These are phyloP conservation scores for Colletotrichum liaoningense DNA, from an alignment of 2,329 filamentous ascomycete genomes.

Conservation along the genomic window DNA sequence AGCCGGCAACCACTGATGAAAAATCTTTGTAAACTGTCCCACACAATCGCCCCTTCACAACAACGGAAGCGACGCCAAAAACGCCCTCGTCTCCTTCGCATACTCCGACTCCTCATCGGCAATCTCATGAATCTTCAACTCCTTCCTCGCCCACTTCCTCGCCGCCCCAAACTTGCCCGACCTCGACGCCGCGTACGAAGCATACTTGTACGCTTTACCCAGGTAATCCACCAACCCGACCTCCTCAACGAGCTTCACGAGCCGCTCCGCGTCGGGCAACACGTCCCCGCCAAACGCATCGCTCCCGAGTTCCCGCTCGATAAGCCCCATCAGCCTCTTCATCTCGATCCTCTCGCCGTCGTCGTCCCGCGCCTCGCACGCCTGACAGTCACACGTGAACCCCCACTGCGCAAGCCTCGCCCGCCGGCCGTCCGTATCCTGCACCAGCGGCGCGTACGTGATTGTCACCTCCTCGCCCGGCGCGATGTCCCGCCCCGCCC, in stretches of 20 bases:
- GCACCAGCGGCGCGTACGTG: constrained; percentile 48
- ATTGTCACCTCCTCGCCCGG: constrained; percentile 48
- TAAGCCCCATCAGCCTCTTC: constrained; percentile 43
- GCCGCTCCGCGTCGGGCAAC: constrained; percentile 33
- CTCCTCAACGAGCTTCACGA: constrained; percentile 39
- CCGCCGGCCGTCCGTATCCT: constrained; percentile 42
- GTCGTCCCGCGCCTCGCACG: constrained; percentile 45
- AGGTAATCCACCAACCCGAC: constrained; percentile 42
- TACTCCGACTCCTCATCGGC: constrained; percentile 32
- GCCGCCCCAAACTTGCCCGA: constrained; percentile 34
- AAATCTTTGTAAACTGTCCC: neutral
- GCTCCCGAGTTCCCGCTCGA: constrained; percentile 44
- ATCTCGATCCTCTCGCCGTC: constrained; percentile 46
- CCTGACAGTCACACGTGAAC: constrained; percentile 44
- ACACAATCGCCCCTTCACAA: neutral
- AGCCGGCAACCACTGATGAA: neutral
- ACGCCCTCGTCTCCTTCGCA: constrained; percentile 17
- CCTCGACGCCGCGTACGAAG: constrained; percentile 37
- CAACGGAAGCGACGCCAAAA: constrained; percentile 26
- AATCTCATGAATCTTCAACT: constrained; percentile 37
- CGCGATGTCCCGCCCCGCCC: constrained; percentile 44
- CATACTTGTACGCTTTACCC: constrained; percentile 39
- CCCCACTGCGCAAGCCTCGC: constrained; percentile 46
- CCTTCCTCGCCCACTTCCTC: constrained; percentile 39
- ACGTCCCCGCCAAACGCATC: constrained; percentile 28